These are phyloP conservation scores for Obba rivulosa DNA, from an alignment of 768 basidiomycete species.

Conservation along the genomic window DNA sequence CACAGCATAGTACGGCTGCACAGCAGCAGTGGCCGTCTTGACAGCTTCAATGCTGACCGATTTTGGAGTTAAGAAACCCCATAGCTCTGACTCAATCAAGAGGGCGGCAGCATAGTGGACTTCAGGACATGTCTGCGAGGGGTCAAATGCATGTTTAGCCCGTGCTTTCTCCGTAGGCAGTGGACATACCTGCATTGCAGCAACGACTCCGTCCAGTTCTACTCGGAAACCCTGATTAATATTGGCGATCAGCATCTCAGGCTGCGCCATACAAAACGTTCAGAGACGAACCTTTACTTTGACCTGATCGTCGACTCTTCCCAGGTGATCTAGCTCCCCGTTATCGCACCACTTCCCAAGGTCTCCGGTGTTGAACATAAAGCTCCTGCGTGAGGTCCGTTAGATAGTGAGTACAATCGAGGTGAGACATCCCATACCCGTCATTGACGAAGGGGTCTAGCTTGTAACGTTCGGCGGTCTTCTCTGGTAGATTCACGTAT, in stretches of 20 bases:
- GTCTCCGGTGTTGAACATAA: conserved; percentile 63
- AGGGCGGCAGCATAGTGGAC: conserved; percentile 45
- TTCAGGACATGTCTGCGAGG: conserved; percentile 32
- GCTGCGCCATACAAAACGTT: neutral
- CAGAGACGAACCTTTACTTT: conserved; percentile 44
- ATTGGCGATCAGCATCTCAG: neutral
- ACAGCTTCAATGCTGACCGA: conserved; percentile 33
- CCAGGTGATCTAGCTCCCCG: conserved; percentile 52
- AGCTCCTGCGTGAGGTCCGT: conserved; percentile 6
- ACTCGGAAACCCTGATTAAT: conserved; percentile 50
- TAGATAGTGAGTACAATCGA: conserved; percentile 8
- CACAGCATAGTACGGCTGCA: conserved; percentile 58
- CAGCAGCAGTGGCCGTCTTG: conserved; percentile 38
- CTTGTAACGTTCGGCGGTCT: conserved; percentile 45
- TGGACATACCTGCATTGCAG: conserved; percentile 51
- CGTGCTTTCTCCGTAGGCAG: conserved; percentile 1
- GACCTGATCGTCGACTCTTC: conserved; percentile 57
- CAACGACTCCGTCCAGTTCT: conserved; percentile 57
- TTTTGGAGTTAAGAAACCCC: conserved; percentile 49
- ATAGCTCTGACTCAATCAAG: conserved; percentile 46
- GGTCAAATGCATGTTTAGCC: conserved; percentile 13
- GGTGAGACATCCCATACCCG: conserved; percentile 30
- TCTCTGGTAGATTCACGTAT: conserved; percentile 51
- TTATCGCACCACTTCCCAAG: conserved; percentile 50
- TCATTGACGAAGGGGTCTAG: conserved; percentile 45